Conservation (phyloP, 345 rosid species). For the Bretschneidera sinensis region DNA sequence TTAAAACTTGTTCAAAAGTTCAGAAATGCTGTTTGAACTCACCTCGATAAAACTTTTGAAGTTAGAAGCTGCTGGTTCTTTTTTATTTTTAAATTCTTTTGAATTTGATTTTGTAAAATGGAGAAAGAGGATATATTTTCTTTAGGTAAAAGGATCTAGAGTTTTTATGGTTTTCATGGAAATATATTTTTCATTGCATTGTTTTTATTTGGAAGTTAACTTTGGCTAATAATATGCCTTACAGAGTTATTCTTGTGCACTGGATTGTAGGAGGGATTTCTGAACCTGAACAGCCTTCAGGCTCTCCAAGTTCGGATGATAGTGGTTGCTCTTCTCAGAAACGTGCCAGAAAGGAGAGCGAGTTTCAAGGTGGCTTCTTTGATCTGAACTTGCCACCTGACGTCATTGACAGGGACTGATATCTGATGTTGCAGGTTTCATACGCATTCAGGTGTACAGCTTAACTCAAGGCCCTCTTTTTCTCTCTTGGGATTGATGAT, state of each 20-base stretch:
- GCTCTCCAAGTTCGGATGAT: conserved; percentile 44
- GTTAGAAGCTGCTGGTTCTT: no score
- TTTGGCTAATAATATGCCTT: not conserved
- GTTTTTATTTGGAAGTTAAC: not conserved
- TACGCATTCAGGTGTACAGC: conserved; percentile 29
- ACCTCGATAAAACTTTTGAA: no score
- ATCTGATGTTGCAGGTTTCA: conserved; percentile 8
- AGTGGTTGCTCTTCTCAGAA: conserved; percentile 49
- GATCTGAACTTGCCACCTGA: conserved; percentile 88
- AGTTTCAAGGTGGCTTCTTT: conserved; percentile 36
- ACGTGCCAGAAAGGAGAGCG: conserved; percentile 48
- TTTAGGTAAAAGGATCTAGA: not conserved
- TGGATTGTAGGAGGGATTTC: conserved; percentile 32
- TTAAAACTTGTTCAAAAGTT: no score
- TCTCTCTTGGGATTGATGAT: conserved; percentile 17
- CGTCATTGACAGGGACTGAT: conserved; percentile 46
- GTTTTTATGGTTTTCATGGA: not conserved
- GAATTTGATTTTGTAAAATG: no score
- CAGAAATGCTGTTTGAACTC: no score
- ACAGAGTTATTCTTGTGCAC: not conserved
- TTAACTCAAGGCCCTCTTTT: conserved; percentile 25
- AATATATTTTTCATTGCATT: not conserved
- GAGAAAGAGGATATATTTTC: no score
- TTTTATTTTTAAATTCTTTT: no score
- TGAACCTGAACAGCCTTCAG: conserved; percentile 36